Conservation (phyloP, 129 eudicot species). For the Helichrysum umbraculigerum region DNA sequence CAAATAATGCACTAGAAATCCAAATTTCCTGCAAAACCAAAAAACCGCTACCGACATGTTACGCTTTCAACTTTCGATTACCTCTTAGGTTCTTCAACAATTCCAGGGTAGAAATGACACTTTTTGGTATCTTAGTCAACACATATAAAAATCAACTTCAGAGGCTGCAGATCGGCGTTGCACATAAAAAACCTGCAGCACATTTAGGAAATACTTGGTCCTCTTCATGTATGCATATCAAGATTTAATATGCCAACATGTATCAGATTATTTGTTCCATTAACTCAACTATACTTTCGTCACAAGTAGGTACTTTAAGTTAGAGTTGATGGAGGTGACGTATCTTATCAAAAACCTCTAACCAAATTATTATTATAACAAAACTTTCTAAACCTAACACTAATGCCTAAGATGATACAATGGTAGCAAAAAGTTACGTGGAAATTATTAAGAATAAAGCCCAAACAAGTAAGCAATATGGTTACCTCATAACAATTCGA, state of each 20-base stretch:
- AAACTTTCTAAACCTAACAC: not conserved
- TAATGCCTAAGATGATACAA: not conserved
- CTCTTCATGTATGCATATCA: slow-evolving; percentile 14
- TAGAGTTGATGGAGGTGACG: not conserved
- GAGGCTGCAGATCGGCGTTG: slow-evolving; percentile 18
- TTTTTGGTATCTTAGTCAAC: slow-evolving; percentile 23
- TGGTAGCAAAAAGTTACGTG: not conserved
- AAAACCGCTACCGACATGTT: slow-evolving; percentile 15
- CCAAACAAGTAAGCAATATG: slow-evolving; percentile 19
- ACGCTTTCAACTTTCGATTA: slow-evolving; percentile 10
- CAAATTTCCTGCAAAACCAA: slow-evolving; percentile 31
- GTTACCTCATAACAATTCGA: slow-evolving; percentile 19
- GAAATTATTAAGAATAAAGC: slow-evolving; percentile 7
- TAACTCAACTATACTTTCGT: not conserved
- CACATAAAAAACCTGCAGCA: slow-evolving; percentile 24
- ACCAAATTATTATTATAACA: not conserved
- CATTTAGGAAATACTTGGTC: slow-evolving; percentile 15
- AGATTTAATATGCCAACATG: not conserved
- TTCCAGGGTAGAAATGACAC: slow-evolving; percentile 2
- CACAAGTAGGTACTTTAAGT: not conserved
- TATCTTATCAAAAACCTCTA: slow-evolving; percentile 3
- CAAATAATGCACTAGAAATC: slow-evolving; percentile 18
- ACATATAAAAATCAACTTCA: slow-evolving; percentile 20
- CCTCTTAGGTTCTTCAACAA: slow-evolving; percentile 26
- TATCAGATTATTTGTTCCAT: not conserved